Base-by-base conservation (phyloP, 169 alveolate genomes). In the Plasmodium yoelii region DNA sequence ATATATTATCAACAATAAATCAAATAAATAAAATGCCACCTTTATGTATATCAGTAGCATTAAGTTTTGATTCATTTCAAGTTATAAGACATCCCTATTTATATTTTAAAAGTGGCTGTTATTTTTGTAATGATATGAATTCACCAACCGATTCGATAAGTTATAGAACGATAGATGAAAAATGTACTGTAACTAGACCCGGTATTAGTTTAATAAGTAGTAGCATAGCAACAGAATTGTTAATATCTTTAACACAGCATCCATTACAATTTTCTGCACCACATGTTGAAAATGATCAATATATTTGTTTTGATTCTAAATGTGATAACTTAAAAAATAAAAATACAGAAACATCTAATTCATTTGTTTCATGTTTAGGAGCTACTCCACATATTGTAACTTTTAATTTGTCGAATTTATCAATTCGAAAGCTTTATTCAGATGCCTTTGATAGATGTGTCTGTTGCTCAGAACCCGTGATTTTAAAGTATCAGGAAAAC, bases 141-240 rank as follows among this genome's bases (percentile, higher is more conserved):
- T 64, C 93, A 3, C 94, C 94, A 0, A 28, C 63, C 1, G 88
- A 92, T 13, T 53, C 90, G 1, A 8, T 49, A 65, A 51, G 63
- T 51, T 42, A 57, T 73, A 92, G 95, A 67, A 89, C 95, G 0
- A 1, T 92, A 1, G 95, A 94, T 71, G 95, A 94, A 60, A 92
- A 92, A 12, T 94, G 96, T 57, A 94, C 96, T 2, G 74, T 94
- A 1, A 90, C 84, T 42, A 86, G 92, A 72, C 82, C 92, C 15
- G 96, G 95, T 4, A 47, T 88, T n/a, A 88, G 90, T 7, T 64
- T 88, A 49, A 94, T 90, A 53, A 87, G 96, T 82, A 94, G 94
- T n/a, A 72, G 94, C 28, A 69, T 91, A 19, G 89, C 94, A 15
- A 90, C 73, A 0, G 96, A 94, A 74, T 68, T 94, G 13, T 56